These are phyloP conservation scores for Lepidium aucheri DNA, from an alignment of 345 rosid species.

Conservation along the genomic window DNA sequence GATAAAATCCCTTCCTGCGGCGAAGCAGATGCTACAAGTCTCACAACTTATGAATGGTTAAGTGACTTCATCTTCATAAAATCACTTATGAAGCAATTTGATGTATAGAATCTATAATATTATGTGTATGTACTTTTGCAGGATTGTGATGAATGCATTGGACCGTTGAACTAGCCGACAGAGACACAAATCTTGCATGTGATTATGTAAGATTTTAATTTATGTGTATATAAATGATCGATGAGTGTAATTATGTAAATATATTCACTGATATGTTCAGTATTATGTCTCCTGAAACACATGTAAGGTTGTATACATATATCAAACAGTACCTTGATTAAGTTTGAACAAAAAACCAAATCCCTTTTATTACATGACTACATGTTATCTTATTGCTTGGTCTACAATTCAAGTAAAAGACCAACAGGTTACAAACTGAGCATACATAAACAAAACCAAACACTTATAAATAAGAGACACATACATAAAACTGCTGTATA, in stretches of 20 bases:
- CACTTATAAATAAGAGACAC: slow-evolving; percentile 5
- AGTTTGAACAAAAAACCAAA: background rate
- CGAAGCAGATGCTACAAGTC: slow-evolving; percentile 46
- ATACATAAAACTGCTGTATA: slow-evolving; percentile 10
- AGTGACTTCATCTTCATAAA: background rate
- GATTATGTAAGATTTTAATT: background rate
- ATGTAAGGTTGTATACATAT: no score
- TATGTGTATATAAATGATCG: slow-evolving; percentile 13
- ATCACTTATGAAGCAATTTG: no score
- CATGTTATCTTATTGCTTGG: slow-evolving; percentile 4
- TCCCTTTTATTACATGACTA: slow-evolving; percentile 1
- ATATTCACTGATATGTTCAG: slow-evolving; percentile 20
- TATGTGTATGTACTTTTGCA: slow-evolving; percentile 16
- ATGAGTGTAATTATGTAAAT: slow-evolving; percentile 20
- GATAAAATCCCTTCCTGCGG: slow-evolving; percentile 27
- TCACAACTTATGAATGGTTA: slow-evolving; percentile 59
- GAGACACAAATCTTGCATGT: background rate
- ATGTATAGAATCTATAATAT: background rate
- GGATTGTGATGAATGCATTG: slow-evolving; percentile 68
- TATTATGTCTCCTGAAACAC: slow-evolving; percentile 6
- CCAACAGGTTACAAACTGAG: slow-evolving; percentile 13
- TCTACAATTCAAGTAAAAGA: background rate
- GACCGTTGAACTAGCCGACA: slow-evolving; percentile 43
- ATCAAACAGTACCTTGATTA: no score
- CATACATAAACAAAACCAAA: slow-evolving; percentile 2